Evolutionary conservation across 768 basidiomycete genomes (phyloP).

Genomic region (Daedaleopsis nitida): DNA sequence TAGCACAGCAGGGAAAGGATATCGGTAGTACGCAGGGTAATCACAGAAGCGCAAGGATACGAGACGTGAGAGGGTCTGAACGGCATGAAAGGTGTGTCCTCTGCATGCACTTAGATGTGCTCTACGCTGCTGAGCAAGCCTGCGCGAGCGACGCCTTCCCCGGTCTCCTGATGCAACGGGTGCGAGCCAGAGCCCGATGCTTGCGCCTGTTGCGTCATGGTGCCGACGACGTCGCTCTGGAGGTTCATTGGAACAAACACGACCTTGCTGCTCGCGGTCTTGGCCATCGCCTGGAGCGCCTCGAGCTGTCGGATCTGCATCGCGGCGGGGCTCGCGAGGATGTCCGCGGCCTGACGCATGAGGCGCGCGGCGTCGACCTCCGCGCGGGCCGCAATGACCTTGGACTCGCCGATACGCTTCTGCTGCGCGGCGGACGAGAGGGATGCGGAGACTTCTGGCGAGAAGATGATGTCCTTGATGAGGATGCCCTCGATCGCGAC

Average conservation of each 20-base stretch:
- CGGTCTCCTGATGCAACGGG: conserved; percentile 34
- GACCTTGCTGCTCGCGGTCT: conserved; percentile 85
- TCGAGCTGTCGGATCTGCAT: conserved; percentile 99
- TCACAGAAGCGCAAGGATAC: background rate
- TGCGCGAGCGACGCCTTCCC: conserved; percentile 46
- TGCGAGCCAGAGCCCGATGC: conserved; percentile 24
- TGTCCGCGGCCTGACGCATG: conserved; percentile 97
- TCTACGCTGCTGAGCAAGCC: conserved; percentile 56
- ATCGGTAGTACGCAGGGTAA: background rate
- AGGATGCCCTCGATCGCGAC: conserved; percentile 96
- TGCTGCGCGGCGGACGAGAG: conserved; percentile 95
- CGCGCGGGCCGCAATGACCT: conserved; percentile 93
- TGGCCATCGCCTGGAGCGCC: conserved; percentile 94
- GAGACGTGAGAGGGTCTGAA: background rate
- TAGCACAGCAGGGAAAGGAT: too few relatives aligned
- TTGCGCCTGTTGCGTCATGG: conserved; percentile 37
- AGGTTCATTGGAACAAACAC: conserved; percentile 94
- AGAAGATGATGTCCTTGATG: conserved; percentile 95
- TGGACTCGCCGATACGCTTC: conserved; percentile 95
- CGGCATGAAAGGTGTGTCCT: background rate
- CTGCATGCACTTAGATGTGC: conserved; percentile 24
- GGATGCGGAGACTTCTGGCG: conserved; percentile 84
- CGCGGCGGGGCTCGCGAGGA: conserved; percentile 90
- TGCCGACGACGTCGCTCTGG: conserved; percentile 68
- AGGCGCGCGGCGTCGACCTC: conserved; percentile 94